Base-by-base conservation (phyloP, 805 yeast species). In the Yarrowia phangngaensis region DNA sequence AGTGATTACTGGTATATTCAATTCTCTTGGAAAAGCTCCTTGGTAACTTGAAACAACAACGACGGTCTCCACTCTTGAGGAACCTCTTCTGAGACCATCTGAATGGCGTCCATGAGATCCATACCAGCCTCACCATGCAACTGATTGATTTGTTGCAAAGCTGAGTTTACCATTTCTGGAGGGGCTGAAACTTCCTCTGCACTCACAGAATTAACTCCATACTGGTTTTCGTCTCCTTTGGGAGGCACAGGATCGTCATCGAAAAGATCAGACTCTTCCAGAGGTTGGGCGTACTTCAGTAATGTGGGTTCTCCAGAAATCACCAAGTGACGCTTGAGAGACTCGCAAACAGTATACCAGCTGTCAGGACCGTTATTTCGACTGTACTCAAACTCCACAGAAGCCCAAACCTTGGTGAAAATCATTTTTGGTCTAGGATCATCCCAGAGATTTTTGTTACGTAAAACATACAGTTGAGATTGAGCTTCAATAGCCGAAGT, bases 211-310 rank as follows among this genome's bases (percentile, higher is more conserved):
- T 24, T 12, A 12, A 24, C 27, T 24, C 12, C 11, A 9, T 24
- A 9, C 27, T 9, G 11, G 11, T 41, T 30, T 16, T 22, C 28
- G 20, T 29, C 35, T n/a, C 20, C 28, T 29, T 29, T 11, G n/a
- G 48, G 48, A 20, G 48, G 48, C 14, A 20, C 26, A 17, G 48
- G 48, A 12, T 41, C 48, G 11, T 41, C 48, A 8, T 41, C 48
- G 15, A 22, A 41, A 15, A 41, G 22, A 20, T 41, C 48, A 2
- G 35, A 29, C 22, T 41, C 48, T 3, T 34, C 34, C 12, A 38
- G 19, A 14, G 48, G 48, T 16, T 29, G 35, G 3, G 29, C 48
- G 35, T 41, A 41, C 20, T 41, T 41, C 16, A 41, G 22, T 16
- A 41, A 19, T 12, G 48, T 29, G 11, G 48, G 35, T 8, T 29